Conservation (phyloP, 2,329 filamentous ascomycete species). For the Piedraia hortae region DNA sequence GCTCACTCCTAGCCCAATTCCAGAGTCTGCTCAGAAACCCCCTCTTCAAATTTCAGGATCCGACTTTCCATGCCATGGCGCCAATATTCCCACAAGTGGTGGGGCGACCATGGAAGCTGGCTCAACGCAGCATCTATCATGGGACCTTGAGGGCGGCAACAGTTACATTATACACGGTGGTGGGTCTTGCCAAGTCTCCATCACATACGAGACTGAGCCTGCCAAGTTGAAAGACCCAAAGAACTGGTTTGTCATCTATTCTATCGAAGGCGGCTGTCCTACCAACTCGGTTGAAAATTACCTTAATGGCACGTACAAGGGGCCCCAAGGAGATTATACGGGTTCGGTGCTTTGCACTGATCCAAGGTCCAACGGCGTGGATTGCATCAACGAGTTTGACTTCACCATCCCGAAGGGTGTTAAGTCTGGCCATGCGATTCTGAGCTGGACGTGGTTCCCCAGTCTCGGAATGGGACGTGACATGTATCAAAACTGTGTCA, state of each 20-base stretch:
- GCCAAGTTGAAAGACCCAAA: conserved; percentile 26
- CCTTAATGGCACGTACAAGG: conserved; percentile 11
- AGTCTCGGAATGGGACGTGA: conserved; percentile 76
- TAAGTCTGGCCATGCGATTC: conserved; percentile 45
- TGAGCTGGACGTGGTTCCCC: conserved; percentile 93
- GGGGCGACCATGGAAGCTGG: conserved; percentile 34
- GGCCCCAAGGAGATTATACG: conserved; percentile 7
- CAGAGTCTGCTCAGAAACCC: conserved; percentile 23
- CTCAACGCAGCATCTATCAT: conserved; percentile 29
- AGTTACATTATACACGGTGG: conserved; percentile 65
- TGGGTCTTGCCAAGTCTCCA: conserved; percentile 67
- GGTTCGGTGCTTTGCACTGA: conserved; percentile 2
- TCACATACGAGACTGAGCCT: conserved; percentile 51
- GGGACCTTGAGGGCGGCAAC: conserved; percentile 20
- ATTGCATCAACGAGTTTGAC: conserved; percentile 26
- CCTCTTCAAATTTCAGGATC: conserved; percentile 33
- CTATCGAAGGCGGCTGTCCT: conserved; percentile 65
- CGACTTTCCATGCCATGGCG: conserved; percentile 59
- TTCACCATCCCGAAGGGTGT: conserved; percentile 47
- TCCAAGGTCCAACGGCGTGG: conserved; percentile 3
- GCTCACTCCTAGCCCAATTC: conserved; percentile 38
- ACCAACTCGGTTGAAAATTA: conserved; percentile 31
- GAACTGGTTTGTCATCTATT: conserved; percentile 72
- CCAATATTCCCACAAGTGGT: conserved; percentile 13
- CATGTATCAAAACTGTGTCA: conserved; percentile 93